Conservation (phyloP, 805 yeast species). For the Lipomyces sp. region DNA sequence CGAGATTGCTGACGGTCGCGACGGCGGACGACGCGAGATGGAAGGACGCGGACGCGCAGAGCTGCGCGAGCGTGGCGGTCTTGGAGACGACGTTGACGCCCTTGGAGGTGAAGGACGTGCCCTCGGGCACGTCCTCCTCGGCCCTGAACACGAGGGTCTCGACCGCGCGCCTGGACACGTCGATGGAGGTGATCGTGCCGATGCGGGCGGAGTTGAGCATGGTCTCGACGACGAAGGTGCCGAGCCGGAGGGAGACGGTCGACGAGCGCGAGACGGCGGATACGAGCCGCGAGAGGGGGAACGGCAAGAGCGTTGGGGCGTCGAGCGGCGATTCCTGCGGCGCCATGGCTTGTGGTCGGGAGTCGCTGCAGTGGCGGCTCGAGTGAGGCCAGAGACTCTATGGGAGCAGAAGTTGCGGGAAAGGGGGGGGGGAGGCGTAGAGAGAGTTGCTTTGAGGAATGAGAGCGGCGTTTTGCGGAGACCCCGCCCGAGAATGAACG, state of each 20-base stretch:
- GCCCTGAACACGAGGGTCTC: conserved; percentile 35
- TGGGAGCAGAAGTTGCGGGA: too few species aligned
- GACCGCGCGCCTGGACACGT: conserved; percentile 33
- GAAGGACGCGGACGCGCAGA: conserved; percentile 34
- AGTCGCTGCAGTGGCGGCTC: neutral
- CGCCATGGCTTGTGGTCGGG: conserved; percentile 1
- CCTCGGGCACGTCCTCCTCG: conserved; percentile 35
- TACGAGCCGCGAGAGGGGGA: conserved; percentile 31
- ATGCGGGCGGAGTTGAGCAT: conserved; percentile 32
- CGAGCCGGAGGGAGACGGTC: conserved; percentile 34
- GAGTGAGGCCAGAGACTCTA: neutral
- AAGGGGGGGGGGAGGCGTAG: too few species aligned
- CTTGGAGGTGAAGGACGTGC: conserved; percentile 30
- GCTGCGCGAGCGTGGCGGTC: conserved; percentile 33
- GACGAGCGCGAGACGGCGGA: conserved; percentile 33
- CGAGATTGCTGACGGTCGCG: conserved; percentile 28
- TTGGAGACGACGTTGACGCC: conserved; percentile 31
- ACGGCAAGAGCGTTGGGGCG: conserved; percentile 33
- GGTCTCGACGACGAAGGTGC: conserved; percentile 34
- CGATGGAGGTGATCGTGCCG: conserved; percentile 33
- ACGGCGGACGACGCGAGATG: conserved; percentile 33
- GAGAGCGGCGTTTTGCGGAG: too few species aligned
- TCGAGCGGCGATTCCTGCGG: conserved; percentile 8
- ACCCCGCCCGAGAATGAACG: too few species aligned
- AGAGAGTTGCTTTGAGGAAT: too few species aligned